Evolutionary conservation across 1,284 basidiomycete genomes (phyloP).

Genomic region (Pseudozyma sp.): DNA sequence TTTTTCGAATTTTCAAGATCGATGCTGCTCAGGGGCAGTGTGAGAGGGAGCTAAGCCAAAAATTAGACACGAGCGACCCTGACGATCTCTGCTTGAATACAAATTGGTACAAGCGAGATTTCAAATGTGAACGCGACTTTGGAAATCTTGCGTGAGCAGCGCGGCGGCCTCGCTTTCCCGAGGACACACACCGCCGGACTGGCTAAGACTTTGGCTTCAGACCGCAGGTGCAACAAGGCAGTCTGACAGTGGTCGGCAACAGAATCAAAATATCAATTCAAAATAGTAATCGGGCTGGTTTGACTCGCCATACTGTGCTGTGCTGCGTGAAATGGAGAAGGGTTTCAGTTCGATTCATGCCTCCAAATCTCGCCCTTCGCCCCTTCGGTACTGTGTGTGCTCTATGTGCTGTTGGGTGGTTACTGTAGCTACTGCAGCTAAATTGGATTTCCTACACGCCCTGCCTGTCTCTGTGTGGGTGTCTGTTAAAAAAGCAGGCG

Average conservation of each 20-base stretch:
- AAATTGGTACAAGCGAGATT: no score
- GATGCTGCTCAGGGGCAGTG: no score
- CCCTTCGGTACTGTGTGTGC: neutral
- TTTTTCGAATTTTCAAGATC: no score
- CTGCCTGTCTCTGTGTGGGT: neutral
- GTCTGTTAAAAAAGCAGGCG: no score
- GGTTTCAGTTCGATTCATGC: slow-evolving; percentile 5
- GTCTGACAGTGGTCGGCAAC: no score
- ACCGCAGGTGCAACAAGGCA: no score
- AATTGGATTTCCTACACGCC: neutral
- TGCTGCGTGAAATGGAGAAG: neutral
- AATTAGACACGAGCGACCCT: no score
- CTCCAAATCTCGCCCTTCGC: slow-evolving; percentile 1
- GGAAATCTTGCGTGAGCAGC: neutral
- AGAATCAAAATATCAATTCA: neutral
- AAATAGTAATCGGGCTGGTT: neutral
- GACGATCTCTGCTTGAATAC: no score
- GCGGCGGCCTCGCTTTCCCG: neutral
- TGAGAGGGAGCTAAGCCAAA: no score
- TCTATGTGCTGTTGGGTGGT: neutral
- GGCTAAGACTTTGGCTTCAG: neutral
- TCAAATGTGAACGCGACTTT: neutral
- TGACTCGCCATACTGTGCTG: slow-evolving; percentile 4
- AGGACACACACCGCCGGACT: slow-evolving; percentile 2
- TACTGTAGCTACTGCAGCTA: neutral